Base-by-base conservation (phyloP, 148 eudicot genomes). In the Agrostemma githago region DNA sequence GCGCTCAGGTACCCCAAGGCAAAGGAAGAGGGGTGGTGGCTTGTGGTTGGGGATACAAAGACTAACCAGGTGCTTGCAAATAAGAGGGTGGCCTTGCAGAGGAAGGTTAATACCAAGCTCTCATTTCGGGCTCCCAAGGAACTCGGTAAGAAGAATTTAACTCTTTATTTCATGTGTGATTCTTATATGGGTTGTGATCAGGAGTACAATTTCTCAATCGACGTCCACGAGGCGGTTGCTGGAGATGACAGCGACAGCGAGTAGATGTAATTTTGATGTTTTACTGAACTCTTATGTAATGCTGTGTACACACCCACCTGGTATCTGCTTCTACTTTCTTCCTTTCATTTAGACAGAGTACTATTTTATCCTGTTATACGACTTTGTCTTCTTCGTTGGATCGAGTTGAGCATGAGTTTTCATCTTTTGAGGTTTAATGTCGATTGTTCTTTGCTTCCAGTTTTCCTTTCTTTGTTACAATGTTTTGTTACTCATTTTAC, bases 1-100 rank as follows among this genome's bases (percentile, higher is more conserved):
- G 81, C 92, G 9, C 83, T 89, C 6, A 86, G 96, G 58, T 92
- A 88, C 61, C 96, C 97, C 5, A 88, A 90, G 71, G 66, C 85
- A 17, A 92, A 92, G 77, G 96, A 90, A 74, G 97, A 92, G 72
- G 92, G 92, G 4, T 92, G 97, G 97, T 92, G 92, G 92, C 85
- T 92, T 53, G 92, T 92, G 11, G 89, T 92, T 59, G 97, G 97
- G 20, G 96, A 92, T 70, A 84, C 86, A 0, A 84, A 85, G 79
- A 90, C 78, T 41, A 84, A 89, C 74, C 92, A 92, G 85, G 70
- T 93, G 77, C 86, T 91, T 48, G 97, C 95, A 16, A 91, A 89
- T 53, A 91, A 93, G 77, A 86, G 95, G 82, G 91, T 93, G 8
- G 58, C 85, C 5, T 79, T 91, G 48, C 96, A 93, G 78, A 84